These are phyloP conservation scores for Lichtheimia ornata DNA, from an alignment of 371 early-diverging fungal species.

Conservation along the genomic window DNA sequence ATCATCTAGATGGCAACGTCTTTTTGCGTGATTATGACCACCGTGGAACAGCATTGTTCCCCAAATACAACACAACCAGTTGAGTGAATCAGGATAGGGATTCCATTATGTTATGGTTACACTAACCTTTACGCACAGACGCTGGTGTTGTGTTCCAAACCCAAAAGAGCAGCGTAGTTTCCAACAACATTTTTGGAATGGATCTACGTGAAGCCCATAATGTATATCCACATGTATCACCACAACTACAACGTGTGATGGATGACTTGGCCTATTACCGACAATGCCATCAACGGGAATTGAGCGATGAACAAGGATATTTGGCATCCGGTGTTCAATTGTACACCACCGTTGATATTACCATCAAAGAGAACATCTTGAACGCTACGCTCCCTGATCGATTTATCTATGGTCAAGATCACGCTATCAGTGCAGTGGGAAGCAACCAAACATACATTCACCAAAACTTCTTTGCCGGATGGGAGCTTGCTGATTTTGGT, in stretches of 20 bases:
- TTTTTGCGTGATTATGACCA: constrained; percentile 40
- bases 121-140: constrained; percentile 18
- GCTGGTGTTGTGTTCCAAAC: constrained; percentile 36
- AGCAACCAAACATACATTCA: constrained; percentile 40
- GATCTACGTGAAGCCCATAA: constrained; percentile 34
- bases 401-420: constrained; percentile 35
- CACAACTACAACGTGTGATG: constrained; percentile 22
- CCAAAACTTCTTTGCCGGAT: constrained; percentile 51
- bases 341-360: constrained; percentile 33
- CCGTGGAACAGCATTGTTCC: constrained; percentile 24
- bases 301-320: constrained; percentile 38
- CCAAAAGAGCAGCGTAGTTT: constrained; percentile 37
- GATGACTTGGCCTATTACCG: constrained; percentile 23
- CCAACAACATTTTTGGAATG: constrained; percentile 52
- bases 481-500: constrained; percentile 45
- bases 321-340: constrained; percentile 45
- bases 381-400: constrained; percentile 45
- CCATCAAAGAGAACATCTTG: constrained; percentile 41
- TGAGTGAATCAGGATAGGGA: constrained; percentile 1
- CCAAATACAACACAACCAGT: constrained; percentile 36
- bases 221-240: constrained; percentile 20
- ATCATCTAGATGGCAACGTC: constrained; percentile 36
- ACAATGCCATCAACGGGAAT: constrained; percentile 22
- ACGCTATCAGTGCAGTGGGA: constrained; percentile 39
- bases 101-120: background rate